phyloP scores from a whole-genome alignment of 75 land plant species.

The Pinus albicaulis region DNA sequence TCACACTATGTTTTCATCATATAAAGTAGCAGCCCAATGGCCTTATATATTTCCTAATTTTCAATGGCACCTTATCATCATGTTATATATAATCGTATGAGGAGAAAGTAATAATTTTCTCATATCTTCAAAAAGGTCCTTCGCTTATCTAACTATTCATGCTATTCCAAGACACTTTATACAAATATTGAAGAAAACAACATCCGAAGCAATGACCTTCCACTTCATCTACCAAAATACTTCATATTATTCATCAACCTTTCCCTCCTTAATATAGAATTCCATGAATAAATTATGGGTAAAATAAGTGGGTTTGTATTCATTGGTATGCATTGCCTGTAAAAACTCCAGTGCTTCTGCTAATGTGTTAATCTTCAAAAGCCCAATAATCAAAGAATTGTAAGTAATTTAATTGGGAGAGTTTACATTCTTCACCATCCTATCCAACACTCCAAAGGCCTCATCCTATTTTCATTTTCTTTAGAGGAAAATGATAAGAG shows the following conservation, averaged over 20 bases:
- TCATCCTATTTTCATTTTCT: constrained; percentile 24
- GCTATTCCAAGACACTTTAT: not conserved
- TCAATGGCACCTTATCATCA: not conserved
- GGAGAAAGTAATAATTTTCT: not conserved
- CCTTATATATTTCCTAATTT: too few species aligned
- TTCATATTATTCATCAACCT: not conserved
- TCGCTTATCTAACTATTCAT: not conserved
- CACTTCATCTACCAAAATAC: not conserved
- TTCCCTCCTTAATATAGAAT: not conserved
- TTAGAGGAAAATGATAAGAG: constrained; percentile 58
- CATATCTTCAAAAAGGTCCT: constrained; percentile 1
- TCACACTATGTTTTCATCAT: too few species aligned
- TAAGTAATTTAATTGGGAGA: constrained; percentile 11
- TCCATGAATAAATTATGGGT: not conserved
- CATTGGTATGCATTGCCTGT: constrained; percentile 8
- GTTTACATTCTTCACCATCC: constrained; percentile 6
- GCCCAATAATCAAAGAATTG: constrained; percentile 14
- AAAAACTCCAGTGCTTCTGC: constrained; percentile 2
- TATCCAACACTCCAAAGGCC: constrained; percentile 1
- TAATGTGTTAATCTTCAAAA: not conserved
- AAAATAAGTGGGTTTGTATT: not conserved
- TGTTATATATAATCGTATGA: not conserved
- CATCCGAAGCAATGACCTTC: not conserved
- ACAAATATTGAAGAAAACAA: constrained; percentile 1
- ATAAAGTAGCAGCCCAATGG: too few species aligned